A percentile compares a stretch with the other conserved stretches of the same genome.
Evolutionary conservation across 768 basidiomycete genomes (phyloP).

Genomic region (Neoboletus magnificus): DNA sequence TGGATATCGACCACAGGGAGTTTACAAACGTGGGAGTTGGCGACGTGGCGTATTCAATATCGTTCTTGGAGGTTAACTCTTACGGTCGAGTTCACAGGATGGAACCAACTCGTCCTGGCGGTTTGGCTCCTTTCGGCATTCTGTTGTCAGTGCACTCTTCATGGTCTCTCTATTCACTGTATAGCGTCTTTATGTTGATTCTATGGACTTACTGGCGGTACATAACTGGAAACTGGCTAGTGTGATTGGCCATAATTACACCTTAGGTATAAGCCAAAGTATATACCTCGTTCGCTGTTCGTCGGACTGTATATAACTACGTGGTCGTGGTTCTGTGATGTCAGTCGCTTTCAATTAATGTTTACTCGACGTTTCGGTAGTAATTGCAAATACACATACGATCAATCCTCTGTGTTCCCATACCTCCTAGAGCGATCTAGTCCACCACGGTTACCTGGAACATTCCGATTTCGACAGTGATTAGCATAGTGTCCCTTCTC

Average conservation of each 20-base stretch:
- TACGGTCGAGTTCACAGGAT: too few relatives aligned
- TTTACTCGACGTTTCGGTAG: background rate
- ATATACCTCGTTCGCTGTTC: background rate
- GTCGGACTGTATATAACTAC: background rate
- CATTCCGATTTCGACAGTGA: slow-evolving; percentile 85
- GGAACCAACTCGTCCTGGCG: too few relatives aligned
- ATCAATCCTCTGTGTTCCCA: slow-evolving; percentile 29
- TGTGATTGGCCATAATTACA: background rate
- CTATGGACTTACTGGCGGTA: too few relatives aligned
- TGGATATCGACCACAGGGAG: background rate
- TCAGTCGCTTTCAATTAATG: background rate
- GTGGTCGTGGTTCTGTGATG: background rate
- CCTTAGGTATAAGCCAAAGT: background rate
- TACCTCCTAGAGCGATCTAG: slow-evolving; percentile 48
- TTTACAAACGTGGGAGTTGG: slow-evolving; percentile 1
- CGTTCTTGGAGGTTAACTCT: too few relatives aligned
- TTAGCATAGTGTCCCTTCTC: slow-evolving; percentile 96
- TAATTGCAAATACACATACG: background rate
- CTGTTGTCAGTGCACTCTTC: too few relatives aligned
- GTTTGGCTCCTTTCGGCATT: too few relatives aligned
- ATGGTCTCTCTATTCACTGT: background rate
- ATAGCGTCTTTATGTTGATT: too few relatives aligned
- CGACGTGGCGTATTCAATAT: background rate
- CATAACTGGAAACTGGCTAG: too few relatives aligned
- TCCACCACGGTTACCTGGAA: slow-evolving; percentile 88